Evolutionary conservation across 2,329 filamentous ascomycete genomes (phyloP).

Genomic region (Hypoxylon rubiginosum): DNA sequence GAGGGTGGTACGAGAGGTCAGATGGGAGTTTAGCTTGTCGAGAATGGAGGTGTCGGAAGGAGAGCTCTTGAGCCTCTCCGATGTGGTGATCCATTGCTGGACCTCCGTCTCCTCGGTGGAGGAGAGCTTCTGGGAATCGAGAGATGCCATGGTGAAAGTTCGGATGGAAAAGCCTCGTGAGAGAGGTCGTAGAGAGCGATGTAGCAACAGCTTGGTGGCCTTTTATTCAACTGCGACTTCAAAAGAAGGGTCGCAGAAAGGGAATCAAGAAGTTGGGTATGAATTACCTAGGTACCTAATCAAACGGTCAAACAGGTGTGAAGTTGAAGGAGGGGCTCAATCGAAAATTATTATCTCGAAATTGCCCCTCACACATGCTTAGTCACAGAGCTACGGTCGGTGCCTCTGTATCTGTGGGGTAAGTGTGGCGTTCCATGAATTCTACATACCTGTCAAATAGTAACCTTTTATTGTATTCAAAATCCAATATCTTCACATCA

Average conservation of each 20-base stretch:
- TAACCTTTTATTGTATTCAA: too few species aligned
- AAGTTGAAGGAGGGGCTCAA: constrained; percentile 19
- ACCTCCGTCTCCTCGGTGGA: constrained; percentile 87
- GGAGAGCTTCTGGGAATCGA: constrained; percentile 78
- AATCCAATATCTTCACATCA: too few species aligned
- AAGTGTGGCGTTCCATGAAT: too few species aligned
- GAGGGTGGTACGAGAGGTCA: constrained; percentile 88
- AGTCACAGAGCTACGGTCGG: too few species aligned
- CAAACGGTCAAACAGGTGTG: background rate
- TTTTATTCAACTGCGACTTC: constrained; percentile 20
- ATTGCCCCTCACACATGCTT: background rate
- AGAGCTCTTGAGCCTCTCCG: constrained; percentile 74
- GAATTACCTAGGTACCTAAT: too few species aligned
- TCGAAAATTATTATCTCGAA: too few species aligned
- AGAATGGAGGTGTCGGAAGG: constrained; percentile 77
- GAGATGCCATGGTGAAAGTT: constrained; percentile 73
- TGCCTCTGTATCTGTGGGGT: too few species aligned
- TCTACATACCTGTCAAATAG: too few species aligned
- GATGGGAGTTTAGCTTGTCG: constrained; percentile 84
- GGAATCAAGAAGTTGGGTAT: constrained; percentile 2
- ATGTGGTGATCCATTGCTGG: constrained; percentile 87
- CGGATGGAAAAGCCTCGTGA: constrained; percentile 51
- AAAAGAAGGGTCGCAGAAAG: constrained; percentile 20
- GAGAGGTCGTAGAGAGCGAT: constrained; percentile 52
- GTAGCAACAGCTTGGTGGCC: constrained; percentile 56